Base-by-base conservation (phyloP, 2,329 filamentous ascomycete species). In the Rhinocladiella similis region DNA sequence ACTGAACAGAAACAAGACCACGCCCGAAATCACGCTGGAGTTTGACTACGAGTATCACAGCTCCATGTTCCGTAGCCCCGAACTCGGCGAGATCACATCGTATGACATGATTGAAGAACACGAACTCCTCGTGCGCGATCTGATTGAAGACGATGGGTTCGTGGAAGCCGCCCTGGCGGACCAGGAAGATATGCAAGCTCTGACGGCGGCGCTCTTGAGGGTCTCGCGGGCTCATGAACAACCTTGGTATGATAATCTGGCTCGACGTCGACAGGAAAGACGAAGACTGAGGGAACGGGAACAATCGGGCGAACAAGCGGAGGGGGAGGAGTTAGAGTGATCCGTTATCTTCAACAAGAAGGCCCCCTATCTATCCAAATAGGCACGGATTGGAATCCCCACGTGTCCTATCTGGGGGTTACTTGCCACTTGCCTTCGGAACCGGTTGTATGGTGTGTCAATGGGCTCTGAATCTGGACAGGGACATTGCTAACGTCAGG, bases 61-160 rank as follows among this genome's bases (percentile, higher is more conserved):
- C 10, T 33, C 54, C 46, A 59, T 59, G 46, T 57, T 59, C 20
- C 39, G 47, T 12, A 55, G 48, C 22, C 53, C 46, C 3, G 43
- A 47, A 22, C 47, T 59, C 7, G 56, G 53, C 35, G 50, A 54
- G 18, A 53, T 62, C 25, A 56, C 38, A 9, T 52, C 53, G 12
- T 16, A 38, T 14, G 56, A 59, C 22, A 29, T 53, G 3, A 39
- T 59, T 13, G 56, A 62, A 14, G 49, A 62, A 38, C 56, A 62
- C 20, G 53, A 56, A 16, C 39, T 54, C 16, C 36, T 59, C 14
- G 2, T 62, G 18, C 47, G 47, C n/a, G 59, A 62, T 18, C 25
- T 62, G 29, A 36, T 62, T 12, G 49, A 41, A n/a, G 59, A 62
- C 48, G 51, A 46, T 12, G 54, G 29, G 9, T 61, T 61, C 41